Percentiles rank a stretch among this genome's conserved stretches.
Conservation (phyloP, 768 basidiomycete species). For the Rossbeevera mucosa region DNA sequence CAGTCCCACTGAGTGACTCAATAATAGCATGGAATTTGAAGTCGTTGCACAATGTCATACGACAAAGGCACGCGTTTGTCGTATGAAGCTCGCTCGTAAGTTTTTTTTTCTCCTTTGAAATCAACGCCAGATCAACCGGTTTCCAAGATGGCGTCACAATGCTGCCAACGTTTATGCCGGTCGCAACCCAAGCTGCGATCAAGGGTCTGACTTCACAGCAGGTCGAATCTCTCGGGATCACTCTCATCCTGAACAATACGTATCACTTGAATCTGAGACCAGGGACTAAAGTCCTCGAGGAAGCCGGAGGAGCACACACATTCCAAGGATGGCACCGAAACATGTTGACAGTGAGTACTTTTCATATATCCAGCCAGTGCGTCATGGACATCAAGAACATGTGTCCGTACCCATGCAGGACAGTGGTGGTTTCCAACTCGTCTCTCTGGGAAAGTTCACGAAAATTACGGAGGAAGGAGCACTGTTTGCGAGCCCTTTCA, state of each 20-base stretch:
- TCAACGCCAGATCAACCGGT: not conserved
- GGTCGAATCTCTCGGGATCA: constrained; percentile 75
- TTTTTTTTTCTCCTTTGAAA: constrained; percentile 1
- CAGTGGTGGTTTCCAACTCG: constrained; percentile 87
- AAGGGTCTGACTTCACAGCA: constrained; percentile 88
- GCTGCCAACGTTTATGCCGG: constrained; percentile 91
- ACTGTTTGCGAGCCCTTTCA: constrained; percentile 78
- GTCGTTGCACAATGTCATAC: constrained; percentile 77
- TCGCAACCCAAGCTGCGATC: constrained; percentile 88
- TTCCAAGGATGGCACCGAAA: constrained; percentile 89
- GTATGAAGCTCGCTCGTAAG: constrained; percentile 79
- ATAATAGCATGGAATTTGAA: constrained; percentile 67
- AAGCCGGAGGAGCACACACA: constrained; percentile 80
- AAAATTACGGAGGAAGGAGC: constrained; percentile 88
- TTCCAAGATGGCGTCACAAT: constrained; percentile 69
- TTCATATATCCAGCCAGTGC: not conserved
- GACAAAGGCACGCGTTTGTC: constrained; percentile 78
- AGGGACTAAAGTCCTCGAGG: constrained; percentile 65
- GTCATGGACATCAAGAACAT: not conserved
- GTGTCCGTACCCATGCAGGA: constrained; percentile 43
- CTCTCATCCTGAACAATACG: constrained; percentile 84
- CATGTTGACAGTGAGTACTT: constrained; percentile 63
- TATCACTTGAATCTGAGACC: constrained; percentile 89
- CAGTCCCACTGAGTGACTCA: too few species aligned
- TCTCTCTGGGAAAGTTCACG: constrained; percentile 79